Evolutionary conservation across 192 early-diverging fungal genomes (phyloP).

Genomic region (Backusella parvicylindrica): DNA sequence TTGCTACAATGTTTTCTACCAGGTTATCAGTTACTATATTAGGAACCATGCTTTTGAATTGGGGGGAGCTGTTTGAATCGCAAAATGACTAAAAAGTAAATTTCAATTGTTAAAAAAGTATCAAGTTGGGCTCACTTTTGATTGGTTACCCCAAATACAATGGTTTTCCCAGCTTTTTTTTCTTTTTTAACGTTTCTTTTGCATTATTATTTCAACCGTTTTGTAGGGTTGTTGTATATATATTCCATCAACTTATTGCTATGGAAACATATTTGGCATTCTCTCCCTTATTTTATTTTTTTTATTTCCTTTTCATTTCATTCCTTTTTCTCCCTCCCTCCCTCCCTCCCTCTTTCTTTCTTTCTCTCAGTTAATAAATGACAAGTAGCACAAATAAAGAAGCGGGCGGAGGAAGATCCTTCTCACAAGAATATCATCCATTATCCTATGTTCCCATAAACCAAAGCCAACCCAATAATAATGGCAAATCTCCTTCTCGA

Average conservation of each 20-base stretch:
- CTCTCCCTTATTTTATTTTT: background rate
- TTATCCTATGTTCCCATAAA: background rate
- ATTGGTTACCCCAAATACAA: background rate
- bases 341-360: background rate
- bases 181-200: background rate
- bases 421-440: background rate
- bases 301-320: background rate
- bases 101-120: background rate
- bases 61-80: background rate
- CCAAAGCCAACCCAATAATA: background rate
- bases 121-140: background rate
- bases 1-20: background rate
- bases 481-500: background rate
- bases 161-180: background rate
- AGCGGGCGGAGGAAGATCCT: background rate
- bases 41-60: background rate
- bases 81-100: background rate
- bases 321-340: background rate
- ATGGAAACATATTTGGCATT: slow-evolving; percentile 1
- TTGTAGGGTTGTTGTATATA: background rate
- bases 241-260: background rate
- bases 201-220: background rate
- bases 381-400: background rate
- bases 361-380: background rate
- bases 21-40: background rate